Conservation (phyloP, 2,329 filamentous ascomycete genomes). For the Helicocarpus griseus region DNA sequence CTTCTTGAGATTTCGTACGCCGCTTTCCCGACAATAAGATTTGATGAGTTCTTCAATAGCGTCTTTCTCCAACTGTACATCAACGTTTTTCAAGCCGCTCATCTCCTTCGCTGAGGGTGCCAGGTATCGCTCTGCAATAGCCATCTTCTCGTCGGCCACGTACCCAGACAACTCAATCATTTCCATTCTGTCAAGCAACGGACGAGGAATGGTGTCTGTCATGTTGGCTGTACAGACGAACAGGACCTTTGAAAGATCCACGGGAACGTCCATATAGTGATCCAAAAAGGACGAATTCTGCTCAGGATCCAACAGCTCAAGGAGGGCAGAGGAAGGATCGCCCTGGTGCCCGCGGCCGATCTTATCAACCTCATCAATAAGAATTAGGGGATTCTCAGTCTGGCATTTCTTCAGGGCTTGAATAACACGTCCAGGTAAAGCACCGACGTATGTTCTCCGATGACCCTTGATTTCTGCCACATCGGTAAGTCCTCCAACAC, state of each 20-base stretch:
- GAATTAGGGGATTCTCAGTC: constrained; percentile 90
- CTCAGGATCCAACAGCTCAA: constrained; percentile 91
- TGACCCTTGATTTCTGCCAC: constrained; percentile 99
- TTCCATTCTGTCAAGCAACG: constrained; percentile 93
- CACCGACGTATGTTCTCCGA: constrained; percentile 89
- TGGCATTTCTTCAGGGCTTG: constrained; percentile 98
- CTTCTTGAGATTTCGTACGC: constrained; percentile 96
- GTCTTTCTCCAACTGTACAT: constrained; percentile 75
- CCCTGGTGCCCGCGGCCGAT: constrained; percentile 94
- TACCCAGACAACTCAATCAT: constrained; percentile 94
- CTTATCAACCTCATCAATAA: constrained; percentile 98
- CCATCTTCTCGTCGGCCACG: constrained; percentile 97
- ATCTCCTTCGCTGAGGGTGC: constrained; percentile 90
- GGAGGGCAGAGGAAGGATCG: constrained; percentile 84
- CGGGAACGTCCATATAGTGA: constrained; percentile 96
- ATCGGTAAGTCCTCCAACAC: constrained; percentile 90
- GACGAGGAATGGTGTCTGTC: constrained; percentile 93
- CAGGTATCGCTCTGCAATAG: constrained; percentile 88
- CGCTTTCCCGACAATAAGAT: constrained; percentile 94
- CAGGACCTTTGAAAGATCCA: constrained; percentile 92
- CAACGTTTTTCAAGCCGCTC: constrained; percentile 78
- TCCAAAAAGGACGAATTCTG: constrained; percentile 97
- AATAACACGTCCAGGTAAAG: constrained; percentile 89
- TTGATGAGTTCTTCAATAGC: constrained; percentile 97
- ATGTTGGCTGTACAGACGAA: constrained; percentile 99